These are phyloP conservation scores for Tagetes patula DNA, from an alignment of 129 eudicot genomes.

Conservation along the genomic window DNA sequence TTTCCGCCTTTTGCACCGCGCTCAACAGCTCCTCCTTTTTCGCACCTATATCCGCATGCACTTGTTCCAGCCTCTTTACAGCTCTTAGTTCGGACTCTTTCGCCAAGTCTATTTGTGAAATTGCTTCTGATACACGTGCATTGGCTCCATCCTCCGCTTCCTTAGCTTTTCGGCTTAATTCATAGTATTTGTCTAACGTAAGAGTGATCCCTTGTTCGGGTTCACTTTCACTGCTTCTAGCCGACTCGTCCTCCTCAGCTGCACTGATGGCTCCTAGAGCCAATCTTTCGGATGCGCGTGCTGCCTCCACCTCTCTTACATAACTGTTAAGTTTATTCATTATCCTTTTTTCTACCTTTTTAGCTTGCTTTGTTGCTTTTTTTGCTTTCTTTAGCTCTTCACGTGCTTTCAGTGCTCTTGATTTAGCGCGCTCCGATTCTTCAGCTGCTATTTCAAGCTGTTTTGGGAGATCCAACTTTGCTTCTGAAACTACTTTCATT, in stretches of 20 bases:
- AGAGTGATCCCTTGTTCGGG: slow-evolving; percentile 49
- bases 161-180: slow-evolving; percentile 61
- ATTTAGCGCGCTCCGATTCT: slow-evolving; percentile 60
- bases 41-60: slow-evolving; percentile 39
- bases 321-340: slow-evolving; percentile 52
- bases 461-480: slow-evolving; percentile 64
- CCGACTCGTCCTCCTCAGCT: slow-evolving; percentile 60
- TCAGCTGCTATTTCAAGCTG: slow-evolving; percentile 55
- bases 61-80: slow-evolving; percentile 51
- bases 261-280: slow-evolving; percentile 71
- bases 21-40: slow-evolving; percentile 47
- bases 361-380: slow-evolving; percentile 57
- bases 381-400: slow-evolving; percentile 60
- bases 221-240: slow-evolving; percentile 32
- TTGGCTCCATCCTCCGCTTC: slow-evolving; percentile 82
- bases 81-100: slow-evolving; percentile 58
- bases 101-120: slow-evolving; percentile 57
- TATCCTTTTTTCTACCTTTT: slow-evolving; percentile 45
- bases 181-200: slow-evolving; percentile 73
- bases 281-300: slow-evolving; percentile 74
- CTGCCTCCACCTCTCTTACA: slow-evolving; percentile 72
- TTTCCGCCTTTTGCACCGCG: slow-evolving; percentile 60
- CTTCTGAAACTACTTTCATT: slow-evolving; percentile 47
- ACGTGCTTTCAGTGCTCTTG: slow-evolving; percentile 35
- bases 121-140: slow-evolving; percentile 48